phyloP scores from a whole-genome alignment of 2,329 filamentous ascomycete genomes.

The Curvularia hawaiiensis region DNA sequence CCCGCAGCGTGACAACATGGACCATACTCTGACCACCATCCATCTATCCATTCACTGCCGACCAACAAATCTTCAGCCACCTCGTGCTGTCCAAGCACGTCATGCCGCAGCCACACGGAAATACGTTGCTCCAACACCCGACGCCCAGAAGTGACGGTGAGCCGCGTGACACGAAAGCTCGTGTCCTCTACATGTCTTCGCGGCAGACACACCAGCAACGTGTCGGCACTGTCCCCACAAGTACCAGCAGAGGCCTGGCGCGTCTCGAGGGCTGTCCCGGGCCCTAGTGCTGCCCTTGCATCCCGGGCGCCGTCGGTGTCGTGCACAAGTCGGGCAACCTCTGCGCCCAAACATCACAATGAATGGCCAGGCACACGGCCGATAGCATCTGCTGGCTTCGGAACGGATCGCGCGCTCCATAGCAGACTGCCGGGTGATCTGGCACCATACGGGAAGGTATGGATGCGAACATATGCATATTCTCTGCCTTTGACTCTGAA shows the following conservation, averaged over 20 bases:
- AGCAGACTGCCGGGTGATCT: constrained; percentile 41
- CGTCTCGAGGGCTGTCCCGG: constrained; percentile 13
- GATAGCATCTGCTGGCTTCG: constrained; percentile 27
- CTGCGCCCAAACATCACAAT: constrained; percentile 10
- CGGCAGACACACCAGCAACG: constrained; percentile 15
- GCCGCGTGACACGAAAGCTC: constrained; percentile 24
- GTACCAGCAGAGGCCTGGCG: constrained; percentile 13
- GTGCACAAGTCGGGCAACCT: constrained; percentile 26
- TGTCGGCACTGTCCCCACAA: constrained; percentile 8
- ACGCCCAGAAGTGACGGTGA: constrained; percentile 29
- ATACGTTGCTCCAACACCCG: constrained; percentile 10
- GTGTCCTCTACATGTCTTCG: constrained; percentile 16
- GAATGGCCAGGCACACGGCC: constrained; percentile 24
- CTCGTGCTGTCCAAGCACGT: constrained; percentile 11
- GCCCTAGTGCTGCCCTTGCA: constrained; percentile 14
- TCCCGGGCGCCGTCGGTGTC: constrained; percentile 22
- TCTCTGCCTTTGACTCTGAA: constrained; percentile 32
- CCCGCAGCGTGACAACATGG: neutral
- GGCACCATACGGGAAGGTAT: constrained; percentile 41
- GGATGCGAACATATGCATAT: constrained; percentile 44
- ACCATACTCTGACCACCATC: constrained; percentile 11
- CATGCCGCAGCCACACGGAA: constrained; percentile 20
- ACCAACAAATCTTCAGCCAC: constrained; percentile 6
- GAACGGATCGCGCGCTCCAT: constrained; percentile 44
- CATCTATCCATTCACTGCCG: constrained; percentile 1